Evolutionary conservation across 2,329 filamentous ascomycete genomes (phyloP), one percentile per base, ranked within the genome.

Genomic region (Aaosphaeria arxii): DNA sequence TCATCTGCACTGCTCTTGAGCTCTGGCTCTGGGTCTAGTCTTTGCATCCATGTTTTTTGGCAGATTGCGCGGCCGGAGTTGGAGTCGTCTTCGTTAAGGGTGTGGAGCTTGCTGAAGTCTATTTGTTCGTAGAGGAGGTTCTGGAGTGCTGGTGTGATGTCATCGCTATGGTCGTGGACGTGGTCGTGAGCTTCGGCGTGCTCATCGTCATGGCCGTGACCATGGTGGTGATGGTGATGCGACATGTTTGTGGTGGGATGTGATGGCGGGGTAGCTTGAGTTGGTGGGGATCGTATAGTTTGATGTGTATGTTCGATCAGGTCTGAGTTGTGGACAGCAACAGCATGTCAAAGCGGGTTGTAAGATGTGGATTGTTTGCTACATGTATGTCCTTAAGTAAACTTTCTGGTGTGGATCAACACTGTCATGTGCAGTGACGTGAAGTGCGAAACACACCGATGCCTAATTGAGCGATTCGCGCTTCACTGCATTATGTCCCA

Each of bases 101-200:
- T 94, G 35, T 78, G 83, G 53, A 99, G 85, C 30, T 85, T 81
- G 72, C 89, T 86, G 73, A 97, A 96, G 69, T 91, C 84, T 71
- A 99, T 91, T 68, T 96, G 88, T 55, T 89, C 84, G 76, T 96
- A 97, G 33, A 99, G 84, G 39, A 91, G 90, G 61, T 86, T 87
- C 71, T 97, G 92, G 11, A 96, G 78, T 1, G 91, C 92, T 1
- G 94, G 94, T 1, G 89, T 91, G 61, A 96, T 83, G 75, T 97
- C 92, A 75, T 97, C 89, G 42, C 83, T 86, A 74, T 96, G 92
- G 71, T 96, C 91, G 70, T 96, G 91, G 39, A 76, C 81, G 53
- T 79, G 76, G 59, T 78, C 73, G 58, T 84, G 76, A 49, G 76
- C 77, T 57, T 83, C 79, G 48, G 70, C 76, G 58, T 79, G 74